Evolutionary conservation across 371 early-diverging fungal genomes (phyloP), one percentile per base, ranked within the genome.

Genomic region (Mucor plumbeus): DNA sequence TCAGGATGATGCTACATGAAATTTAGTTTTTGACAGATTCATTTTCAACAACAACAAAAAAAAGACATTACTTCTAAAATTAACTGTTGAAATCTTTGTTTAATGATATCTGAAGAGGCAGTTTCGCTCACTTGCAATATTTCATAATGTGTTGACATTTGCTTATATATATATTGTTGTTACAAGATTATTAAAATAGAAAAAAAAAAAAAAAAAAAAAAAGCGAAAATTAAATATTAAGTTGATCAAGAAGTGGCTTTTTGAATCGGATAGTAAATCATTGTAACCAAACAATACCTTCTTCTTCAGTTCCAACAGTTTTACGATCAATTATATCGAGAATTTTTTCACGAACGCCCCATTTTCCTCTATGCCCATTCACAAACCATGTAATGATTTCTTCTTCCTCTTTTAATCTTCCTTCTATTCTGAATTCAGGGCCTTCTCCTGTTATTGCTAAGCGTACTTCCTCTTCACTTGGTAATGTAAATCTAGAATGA

Each of bases 381-480:
- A 77, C 78, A 73, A 91, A 92, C 76, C 88, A 94, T 13, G 84
- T 79, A 0, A 92, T 61, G 15, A 95, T 85, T 50, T 94, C 93
- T 5, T 81, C 76, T 8, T 83, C 75, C 9, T 87, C 87, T 73
- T 84, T 64, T 44, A 82, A 50, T 26, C 80, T 50, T 71, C 84
- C 73, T 73, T 71, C 64, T 48, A 75, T 50, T 71, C 83, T 64
- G 77, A 85, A 79, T 69, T 87, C 91, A 61, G 81, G 78, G 40
- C 77, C 77, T 75, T 87, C 85, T 41, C 89, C 94, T 14, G 69
- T 74, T 1, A 92, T 74, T 21, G 89, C 77, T 31, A 56, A 63
- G 36, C 83, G 76, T 11, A 98, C 85, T 61, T 95, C 96, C 10
- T 84, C 65, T 71, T 94, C 95, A 1, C 88, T 86, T 0, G 97